Percentiles rank a stretch among this genome's conserved stretches.
Conservation (phyloP, 1,284 basidiomycete genomes). For the Cystobasidium pallidum region DNA sequence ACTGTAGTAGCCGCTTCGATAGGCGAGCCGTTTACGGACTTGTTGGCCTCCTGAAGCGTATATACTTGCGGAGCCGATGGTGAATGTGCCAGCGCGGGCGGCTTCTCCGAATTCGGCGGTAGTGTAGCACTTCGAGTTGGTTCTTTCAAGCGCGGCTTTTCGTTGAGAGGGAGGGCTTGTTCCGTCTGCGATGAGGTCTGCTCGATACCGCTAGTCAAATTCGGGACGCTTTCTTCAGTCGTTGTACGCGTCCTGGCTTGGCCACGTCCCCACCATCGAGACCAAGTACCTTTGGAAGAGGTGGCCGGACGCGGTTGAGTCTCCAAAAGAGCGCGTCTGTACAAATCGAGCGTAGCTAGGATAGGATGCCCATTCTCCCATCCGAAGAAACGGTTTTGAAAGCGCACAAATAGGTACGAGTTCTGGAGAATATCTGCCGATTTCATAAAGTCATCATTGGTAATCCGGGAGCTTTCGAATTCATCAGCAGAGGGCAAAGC, state of each 20-base stretch:
- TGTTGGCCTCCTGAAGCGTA: not conserved
- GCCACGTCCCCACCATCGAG: constrained; percentile 53
- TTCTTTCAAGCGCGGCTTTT: not conserved
- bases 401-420: constrained; percentile 60
- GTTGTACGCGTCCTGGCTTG: constrained; percentile 17
- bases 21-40: not conserved
- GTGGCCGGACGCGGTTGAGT: constrained; percentile 50
- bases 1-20: not conserved
- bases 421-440: constrained; percentile 60
- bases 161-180: not conserved
- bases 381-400: constrained; percentile 59
- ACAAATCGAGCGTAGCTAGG: constrained; percentile 60
- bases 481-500: constrained; percentile 3
- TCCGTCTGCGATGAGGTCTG: constrained; percentile 1
- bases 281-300: constrained; percentile 49
- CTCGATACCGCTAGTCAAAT: not conserved
- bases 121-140: not conserved
- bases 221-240: constrained; percentile 20
- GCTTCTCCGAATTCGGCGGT: not conserved
- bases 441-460: constrained; percentile 61
- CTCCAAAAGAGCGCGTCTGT: constrained; percentile 58
- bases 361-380: constrained; percentile 61
- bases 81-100: not conserved
- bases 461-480: constrained; percentile 51
- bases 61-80: not conserved